Evolutionary conservation across 2,329 filamentous ascomycete species (phyloP).

Genomic region (Calycina herbarum): DNA sequence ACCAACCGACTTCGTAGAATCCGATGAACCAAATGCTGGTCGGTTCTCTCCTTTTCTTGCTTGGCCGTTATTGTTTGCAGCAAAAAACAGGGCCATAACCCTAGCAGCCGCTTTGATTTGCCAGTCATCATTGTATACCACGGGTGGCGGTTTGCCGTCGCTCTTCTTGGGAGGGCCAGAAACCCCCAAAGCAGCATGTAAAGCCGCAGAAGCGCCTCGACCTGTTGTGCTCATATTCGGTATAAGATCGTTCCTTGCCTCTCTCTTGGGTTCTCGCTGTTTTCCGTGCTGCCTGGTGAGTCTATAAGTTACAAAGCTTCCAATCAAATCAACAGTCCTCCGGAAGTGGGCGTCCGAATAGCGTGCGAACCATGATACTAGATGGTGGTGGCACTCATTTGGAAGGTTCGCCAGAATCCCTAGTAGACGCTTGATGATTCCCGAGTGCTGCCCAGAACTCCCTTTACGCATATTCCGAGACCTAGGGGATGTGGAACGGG

Average conservation of each 20-base stretch:
- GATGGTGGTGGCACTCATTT: conserved; percentile 71
- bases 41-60: conserved; percentile 41
- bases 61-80: conserved; percentile 67
- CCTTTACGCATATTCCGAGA: conserved; percentile 25
- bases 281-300: conserved; percentile 70
- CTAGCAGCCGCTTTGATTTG: conserved; percentile 79
- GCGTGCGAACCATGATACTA: conserved; percentile 77
- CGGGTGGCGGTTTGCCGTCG: conserved; percentile 55
- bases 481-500: conserved; percentile 15
- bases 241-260: conserved; percentile 67
- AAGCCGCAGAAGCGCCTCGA: conserved; percentile 59
- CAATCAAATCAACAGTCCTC: conserved; percentile 72
- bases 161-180: conserved; percentile 52
- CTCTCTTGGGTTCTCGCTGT: conserved; percentile 57
- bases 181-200: conserved; percentile 74
- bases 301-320: conserved; percentile 79
- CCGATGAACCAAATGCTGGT: conserved; percentile 33
- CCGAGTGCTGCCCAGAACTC: conserved; percentile 67
- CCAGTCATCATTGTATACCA: conserved; percentile 81
- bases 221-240: conserved; percentile 70
- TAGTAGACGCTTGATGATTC: conserved; percentile 80
- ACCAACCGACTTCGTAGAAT: conserved; percentile 40
- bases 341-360: conserved; percentile 68
- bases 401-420: conserved; percentile 77
- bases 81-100: conserved; percentile 78